Conservation (phyloP, 73 alveolate genomes). For the Paramecium primaurelia region DNA sequence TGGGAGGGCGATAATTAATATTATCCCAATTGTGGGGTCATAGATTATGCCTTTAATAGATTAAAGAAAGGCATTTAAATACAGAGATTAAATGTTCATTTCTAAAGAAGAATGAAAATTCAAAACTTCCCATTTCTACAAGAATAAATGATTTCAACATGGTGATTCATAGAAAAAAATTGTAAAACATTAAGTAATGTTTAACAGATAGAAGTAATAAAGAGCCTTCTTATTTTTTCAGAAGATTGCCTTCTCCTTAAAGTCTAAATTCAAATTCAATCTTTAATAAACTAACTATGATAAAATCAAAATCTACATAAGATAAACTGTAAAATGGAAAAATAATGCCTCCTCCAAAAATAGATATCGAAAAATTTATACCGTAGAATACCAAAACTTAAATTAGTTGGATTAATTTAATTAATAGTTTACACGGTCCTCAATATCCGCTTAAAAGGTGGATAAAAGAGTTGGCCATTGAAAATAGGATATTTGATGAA, state of each 20-base stretch:
- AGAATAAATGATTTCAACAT: background rate
- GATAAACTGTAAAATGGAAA: background rate
- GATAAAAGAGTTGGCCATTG: background rate
- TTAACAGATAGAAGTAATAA: background rate
- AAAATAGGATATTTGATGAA: background rate
- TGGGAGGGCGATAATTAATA: conserved; percentile 31
- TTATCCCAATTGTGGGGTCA: background rate
- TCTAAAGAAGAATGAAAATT: background rate
- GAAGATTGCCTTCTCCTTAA: conserved; percentile 45
- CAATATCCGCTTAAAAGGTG: conserved; percentile 3
- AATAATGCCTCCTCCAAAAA: background rate
- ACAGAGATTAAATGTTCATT: background rate
- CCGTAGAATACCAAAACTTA: background rate
- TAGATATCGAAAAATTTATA: background rate
- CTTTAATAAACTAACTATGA: background rate
- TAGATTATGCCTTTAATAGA: background rate
- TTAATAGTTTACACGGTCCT: background rate
- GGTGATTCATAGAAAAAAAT: background rate
- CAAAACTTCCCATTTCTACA: background rate
- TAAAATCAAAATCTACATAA: background rate
- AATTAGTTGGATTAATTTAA: background rate
- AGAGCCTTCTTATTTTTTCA: conserved; percentile 12
- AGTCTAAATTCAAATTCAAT: background rate
- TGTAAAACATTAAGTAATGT: background rate
- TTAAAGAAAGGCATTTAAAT: background rate